Conservation (phyloP, 2,329 filamentous ascomycete species). For the Penicillium sp. region DNA sequence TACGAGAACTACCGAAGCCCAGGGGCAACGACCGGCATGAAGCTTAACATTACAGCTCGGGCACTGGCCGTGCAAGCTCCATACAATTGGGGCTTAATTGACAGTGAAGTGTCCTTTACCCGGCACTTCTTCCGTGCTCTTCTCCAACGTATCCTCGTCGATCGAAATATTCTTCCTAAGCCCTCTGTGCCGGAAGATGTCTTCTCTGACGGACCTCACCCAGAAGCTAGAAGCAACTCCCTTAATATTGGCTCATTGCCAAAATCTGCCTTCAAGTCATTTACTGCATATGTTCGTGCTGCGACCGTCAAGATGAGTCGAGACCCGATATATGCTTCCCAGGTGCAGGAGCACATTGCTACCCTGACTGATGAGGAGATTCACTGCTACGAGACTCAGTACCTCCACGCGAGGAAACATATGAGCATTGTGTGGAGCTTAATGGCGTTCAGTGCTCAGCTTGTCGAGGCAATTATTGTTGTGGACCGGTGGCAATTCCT, state of each 20-base stretch:
- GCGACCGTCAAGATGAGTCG: constrained; percentile 71
- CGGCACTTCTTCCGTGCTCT: constrained; percentile 90
- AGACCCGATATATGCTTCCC: constrained; percentile 57
- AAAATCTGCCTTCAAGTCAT: constrained; percentile 74
- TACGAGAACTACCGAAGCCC: constrained; percentile 57
- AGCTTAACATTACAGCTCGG: constrained; percentile 90
- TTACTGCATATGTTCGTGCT: constrained; percentile 74
- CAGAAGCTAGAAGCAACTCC: constrained; percentile 55
- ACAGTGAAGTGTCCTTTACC: constrained; percentile 84
- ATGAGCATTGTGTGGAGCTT: constrained; percentile 85
- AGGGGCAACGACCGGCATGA: constrained; percentile 59
- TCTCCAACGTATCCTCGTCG: constrained; percentile 87
- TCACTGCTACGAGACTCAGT: constrained; percentile 64
- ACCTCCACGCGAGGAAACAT: constrained; percentile 68
- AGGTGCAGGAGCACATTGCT: constrained; percentile 64
- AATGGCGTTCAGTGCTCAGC: constrained; percentile 93
- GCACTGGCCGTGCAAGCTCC: constrained; percentile 99
- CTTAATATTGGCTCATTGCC: constrained; percentile 80
- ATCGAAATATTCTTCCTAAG: constrained; percentile 70
- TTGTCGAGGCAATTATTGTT: constrained; percentile 87
- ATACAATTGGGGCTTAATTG: constrained; percentile 78
- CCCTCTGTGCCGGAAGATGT: constrained; percentile 34
- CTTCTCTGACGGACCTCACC: constrained; percentile 10
- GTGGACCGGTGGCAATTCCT: constrained; percentile 87
- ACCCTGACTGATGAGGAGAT: constrained; percentile 74